Evolutionary conservation across 129 eudicot genomes (phyloP).

Genomic region (Flaveria robusta): DNA sequence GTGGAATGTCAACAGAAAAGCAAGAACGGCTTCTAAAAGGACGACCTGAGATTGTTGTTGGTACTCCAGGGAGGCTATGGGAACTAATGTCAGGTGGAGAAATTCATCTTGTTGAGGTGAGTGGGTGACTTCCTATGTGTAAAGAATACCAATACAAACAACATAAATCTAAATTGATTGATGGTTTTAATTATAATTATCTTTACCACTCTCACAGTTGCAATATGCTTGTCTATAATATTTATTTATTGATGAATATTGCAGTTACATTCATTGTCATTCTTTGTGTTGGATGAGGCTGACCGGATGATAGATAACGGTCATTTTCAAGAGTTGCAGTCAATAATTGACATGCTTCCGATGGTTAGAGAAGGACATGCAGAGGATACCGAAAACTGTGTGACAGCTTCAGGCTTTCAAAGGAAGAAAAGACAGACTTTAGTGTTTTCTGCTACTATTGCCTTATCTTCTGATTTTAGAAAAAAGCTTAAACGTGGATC

Average conservation of each 20-base stretch:
- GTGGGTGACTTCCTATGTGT: slow-evolving; percentile 19
- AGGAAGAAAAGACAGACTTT: slow-evolving; percentile 95
- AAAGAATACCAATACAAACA: background rate
- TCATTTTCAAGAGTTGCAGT: slow-evolving; percentile 93
- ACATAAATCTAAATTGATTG: background rate
- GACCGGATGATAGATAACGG: slow-evolving; percentile 96
- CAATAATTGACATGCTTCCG: slow-evolving; percentile 94
- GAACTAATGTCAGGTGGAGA: slow-evolving; percentile 99
- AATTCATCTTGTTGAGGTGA: slow-evolving; percentile 84
- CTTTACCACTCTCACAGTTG: background rate
- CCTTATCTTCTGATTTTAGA: slow-evolving; percentile 86
- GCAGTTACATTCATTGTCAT: slow-evolving; percentile 92
- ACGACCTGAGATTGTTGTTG: slow-evolving; percentile 96
- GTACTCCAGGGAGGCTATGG: slow-evolving; percentile 98
- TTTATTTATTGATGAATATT: slow-evolving; percentile 22
- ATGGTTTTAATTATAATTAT: background rate
- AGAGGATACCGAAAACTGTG: slow-evolving; percentile 60
- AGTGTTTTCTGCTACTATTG: slow-evolving; percentile 97
- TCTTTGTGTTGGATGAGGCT: slow-evolving; percentile 99
- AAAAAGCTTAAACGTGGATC: slow-evolving; percentile 92
- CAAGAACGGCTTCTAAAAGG: slow-evolving; percentile 88
- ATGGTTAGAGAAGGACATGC: slow-evolving; percentile 52
- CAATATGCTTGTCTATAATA: background rate
- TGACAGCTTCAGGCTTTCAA: slow-evolving; percentile 66
- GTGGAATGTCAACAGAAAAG: slow-evolving; percentile 95